Evolutionary conservation across 2,329 filamentous ascomycete genomes (phyloP), one percentile per base, ranked within the genome.

Genomic region (Graphilbum sp.): DNA sequence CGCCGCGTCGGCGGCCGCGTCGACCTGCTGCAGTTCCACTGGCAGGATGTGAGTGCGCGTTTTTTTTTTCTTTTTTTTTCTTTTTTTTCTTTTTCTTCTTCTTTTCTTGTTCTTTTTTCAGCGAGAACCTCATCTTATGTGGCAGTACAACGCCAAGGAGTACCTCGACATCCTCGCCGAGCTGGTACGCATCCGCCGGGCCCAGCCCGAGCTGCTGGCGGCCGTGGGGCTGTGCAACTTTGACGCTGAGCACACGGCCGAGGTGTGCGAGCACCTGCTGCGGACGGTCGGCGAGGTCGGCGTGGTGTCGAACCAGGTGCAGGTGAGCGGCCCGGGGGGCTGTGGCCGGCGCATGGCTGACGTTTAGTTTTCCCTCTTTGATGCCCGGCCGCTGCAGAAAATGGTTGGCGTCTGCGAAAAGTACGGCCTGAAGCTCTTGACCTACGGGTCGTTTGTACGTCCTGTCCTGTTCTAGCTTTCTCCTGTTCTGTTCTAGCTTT

Each of bases 11-110:
- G 49, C 10, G 54, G 53, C 5, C 46, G 50, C 17, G 48, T 57
- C 18, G 54, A 57, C 16, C 43, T 58, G 23, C 40, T 58, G 13
- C 54, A 57, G 42, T 56, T 58, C 41, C 54, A 58, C 32, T 58
- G 54, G 54, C 46, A 54, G 17, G 46, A 54, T 46, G 54, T 57
- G 44, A 42, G 54, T 48, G 20, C 12, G 6, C 8, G n/a, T n/a
- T n/a, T n/a, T n/a, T n/a, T n/a, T n/a, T n/a, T n/a, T n/a, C n/a
- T n/a, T n/a, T n/a, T n/a, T n/a, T n/a, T n/a, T n/a, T n/a, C n/a
- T n/a, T n/a, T n/a, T n/a, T n/a, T n/a, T n/a, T n/a, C n/a, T n/a
- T n/a, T n/a, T n/a, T n/a, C n/a, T n/a, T n/a, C n/a, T n/a, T n/a
- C n/a, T n/a, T n/a, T n/a, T n/a, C n/a, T n/a, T n/a, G n/a, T n/a